Percentiles rank a stretch among this genome's conserved stretches.
These are phyloP conservation scores for Globisporangium okanoganense DNA, from an alignment of 352 stramenopile species.

Conservation along the genomic window DNA sequence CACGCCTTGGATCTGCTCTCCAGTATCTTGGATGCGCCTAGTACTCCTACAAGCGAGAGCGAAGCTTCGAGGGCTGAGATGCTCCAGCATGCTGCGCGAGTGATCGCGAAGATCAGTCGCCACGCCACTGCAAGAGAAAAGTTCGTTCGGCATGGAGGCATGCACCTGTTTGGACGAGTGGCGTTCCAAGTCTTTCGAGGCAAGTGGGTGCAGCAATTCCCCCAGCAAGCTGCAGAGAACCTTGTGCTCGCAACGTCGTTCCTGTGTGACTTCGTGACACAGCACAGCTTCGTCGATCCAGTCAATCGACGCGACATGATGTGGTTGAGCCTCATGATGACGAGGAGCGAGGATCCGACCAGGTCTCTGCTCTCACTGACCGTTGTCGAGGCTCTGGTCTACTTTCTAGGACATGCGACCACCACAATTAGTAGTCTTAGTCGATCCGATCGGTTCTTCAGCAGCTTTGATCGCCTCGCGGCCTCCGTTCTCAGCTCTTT, in stretches of 20 bases:
- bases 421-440: background rate
- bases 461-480: conserved; percentile 25
- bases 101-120: conserved; percentile 25
- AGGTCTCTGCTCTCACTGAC: background rate
- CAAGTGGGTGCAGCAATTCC: background rate
- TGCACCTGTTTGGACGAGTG: conserved; percentile 19
- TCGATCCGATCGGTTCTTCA: background rate
- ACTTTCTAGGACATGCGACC: background rate
- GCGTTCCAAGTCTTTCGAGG: conserved; percentile 15
- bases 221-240: conserved; percentile 18
- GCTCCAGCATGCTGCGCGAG: conserved; percentile 21
- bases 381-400: conserved; percentile 4
- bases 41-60: background rate
- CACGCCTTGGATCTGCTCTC: conserved; percentile 18
- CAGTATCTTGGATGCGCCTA: conserved; percentile 1
- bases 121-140: conserved; percentile 12
- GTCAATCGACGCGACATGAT: conserved; percentile 1
- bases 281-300: conserved; percentile 2
- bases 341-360: background rate
- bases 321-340: conserved; percentile 6
- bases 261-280: conserved; percentile 19
- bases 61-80: conserved; percentile 16
- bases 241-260: conserved; percentile 26
- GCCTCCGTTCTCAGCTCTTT: conserved; percentile 15
- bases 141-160: conserved; percentile 24